A percentile compares a stretch with the other conserved stretches of the same genome.
phyloP scores from a whole-genome alignment of 1,139 yeast species.

The Debaryomyces subglobosus region DNA sequence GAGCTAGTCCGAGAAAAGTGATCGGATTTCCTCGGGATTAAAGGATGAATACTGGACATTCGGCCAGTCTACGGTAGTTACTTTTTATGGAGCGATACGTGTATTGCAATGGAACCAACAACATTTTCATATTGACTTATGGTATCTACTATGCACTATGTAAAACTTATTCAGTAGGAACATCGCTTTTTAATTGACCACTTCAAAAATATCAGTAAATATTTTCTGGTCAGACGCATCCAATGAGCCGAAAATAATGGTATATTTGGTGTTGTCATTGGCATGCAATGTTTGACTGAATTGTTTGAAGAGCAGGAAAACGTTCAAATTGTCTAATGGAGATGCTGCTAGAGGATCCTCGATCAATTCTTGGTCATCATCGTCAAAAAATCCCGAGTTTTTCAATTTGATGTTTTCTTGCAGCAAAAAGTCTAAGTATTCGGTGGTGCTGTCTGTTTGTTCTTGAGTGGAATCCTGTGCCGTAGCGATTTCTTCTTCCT shows the following conservation, averaged over 20 bases:
- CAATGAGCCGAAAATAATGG: conserved; percentile 16
- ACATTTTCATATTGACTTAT: too few species aligned
- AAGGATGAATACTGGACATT: too few species aligned
- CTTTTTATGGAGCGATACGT: too few species aligned
- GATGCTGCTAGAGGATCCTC: conserved; percentile 86
- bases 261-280: conserved; percentile 15
- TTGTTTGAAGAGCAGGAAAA: conserved; percentile 39
- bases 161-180: background rate
- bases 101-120: too few species aligned
- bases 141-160: background rate
- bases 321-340: conserved; percentile 73
- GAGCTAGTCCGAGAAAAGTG: too few species aligned
- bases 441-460: conserved; percentile 31
- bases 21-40: too few species aligned
- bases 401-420: conserved; percentile 45
- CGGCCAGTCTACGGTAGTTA: too few species aligned
- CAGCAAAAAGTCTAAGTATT: conserved; percentile 47
- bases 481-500: conserved; percentile 18
- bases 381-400: conserved; percentile 40
- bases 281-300: conserved; percentile 16
- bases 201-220: conserved; percentile 13
- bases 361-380: conserved; percentile 58
- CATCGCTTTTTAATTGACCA: conserved; percentile 1
- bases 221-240: conserved; percentile 12
- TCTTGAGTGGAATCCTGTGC: conserved; percentile 7